Base-by-base conservation (phyloP, 257 asterid genomes). In the Nicotiana knightiana region DNA sequence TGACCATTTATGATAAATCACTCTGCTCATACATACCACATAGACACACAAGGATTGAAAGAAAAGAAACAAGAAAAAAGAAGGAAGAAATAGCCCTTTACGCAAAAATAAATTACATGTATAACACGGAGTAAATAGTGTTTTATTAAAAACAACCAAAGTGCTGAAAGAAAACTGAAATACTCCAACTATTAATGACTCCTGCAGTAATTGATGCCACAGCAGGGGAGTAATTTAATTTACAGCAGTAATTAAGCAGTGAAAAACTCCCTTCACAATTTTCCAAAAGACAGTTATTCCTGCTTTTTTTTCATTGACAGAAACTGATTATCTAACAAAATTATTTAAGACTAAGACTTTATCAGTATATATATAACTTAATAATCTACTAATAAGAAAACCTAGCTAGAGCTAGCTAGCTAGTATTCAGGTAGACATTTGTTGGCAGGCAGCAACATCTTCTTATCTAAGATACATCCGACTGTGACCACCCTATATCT, bases 391-490 rank as follows among this genome's bases (percentile, higher is more conserved):
- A 73, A 73, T 73, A 24, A 48, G 62, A 73, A 26, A 73, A 75
- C 63, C 2, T 75, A 75, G 39, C 79, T 6, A 73, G 79, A 28
- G 79, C 16, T 37, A 37, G 48, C 48, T 73, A 73, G 79, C 62
- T 73, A 73, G 39, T 73, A 48, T 73, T 73, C 62, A 48, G 39
- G 62, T 48, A 75, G 63, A 48, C 53, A 73, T 73, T 73, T 48
- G 63, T 48, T 75, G 46, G 63, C 8, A 51, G 46, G 80, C 80
- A 75, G 15, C 46, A 75, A 8, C 63, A 75, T 75, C 46, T 51
- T 51, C 63, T 75, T 75, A 75, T 35, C 17, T 51, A 51, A 26
- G 79, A 75, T 51, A 6, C 11, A 75, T 51, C 28, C 43, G 15
- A 75, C 26, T 15, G 9, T 75, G 80, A 75, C 63, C 62, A 51